Evolutionary conservation across 495 filamentous ascomycete species (phyloP).

Genomic region (Amniculicola lignicola): DNA sequence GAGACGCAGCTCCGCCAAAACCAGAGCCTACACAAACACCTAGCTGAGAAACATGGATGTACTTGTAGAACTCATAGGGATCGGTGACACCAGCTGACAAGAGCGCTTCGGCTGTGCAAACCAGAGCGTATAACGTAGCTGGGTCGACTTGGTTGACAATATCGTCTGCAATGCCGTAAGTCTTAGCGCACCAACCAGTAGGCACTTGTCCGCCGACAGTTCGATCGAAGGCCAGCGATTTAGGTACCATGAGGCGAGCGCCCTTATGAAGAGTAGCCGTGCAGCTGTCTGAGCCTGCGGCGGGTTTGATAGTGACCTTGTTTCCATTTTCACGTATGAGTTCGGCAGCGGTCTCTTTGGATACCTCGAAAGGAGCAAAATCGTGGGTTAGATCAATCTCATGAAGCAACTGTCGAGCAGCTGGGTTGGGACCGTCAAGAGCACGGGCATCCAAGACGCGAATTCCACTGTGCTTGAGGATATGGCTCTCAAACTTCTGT

Average conservation of each 20-base stretch:
- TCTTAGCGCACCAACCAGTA: constrained; percentile 89
- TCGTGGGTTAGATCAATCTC: constrained; percentile 94
- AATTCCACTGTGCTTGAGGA: constrained; percentile 92
- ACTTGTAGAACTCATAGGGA: constrained; percentile 98
- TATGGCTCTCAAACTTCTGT: constrained; percentile 86
- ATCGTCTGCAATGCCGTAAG: constrained; percentile 90
- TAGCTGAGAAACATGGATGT: constrained; percentile 93
- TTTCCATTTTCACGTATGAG: constrained; percentile 92
- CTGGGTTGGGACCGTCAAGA: constrained; percentile 91
- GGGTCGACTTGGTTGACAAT: constrained; percentile 95
- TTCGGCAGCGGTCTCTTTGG: constrained; percentile 91
- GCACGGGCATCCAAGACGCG: constrained; percentile 93
- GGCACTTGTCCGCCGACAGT: constrained; percentile 93
- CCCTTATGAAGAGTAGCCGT: constrained; percentile 88
- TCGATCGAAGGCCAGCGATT: constrained; percentile 89
- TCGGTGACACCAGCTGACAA: constrained; percentile 90
- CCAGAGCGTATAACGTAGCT: constrained; percentile 85
- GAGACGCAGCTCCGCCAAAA: constrained; percentile 84
- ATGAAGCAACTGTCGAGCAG: constrained; percentile 92
- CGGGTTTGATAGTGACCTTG: constrained; percentile 75
- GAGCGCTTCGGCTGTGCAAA: constrained; percentile 84
- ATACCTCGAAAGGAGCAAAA: constrained; percentile 89
- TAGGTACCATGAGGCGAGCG: constrained; percentile 85
- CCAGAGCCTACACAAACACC: constrained; percentile 96
- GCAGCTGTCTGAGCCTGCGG: constrained; percentile 87